phyloP scores from a whole-genome alignment of 495 filamentous ascomycete species.

The Talaromyces thailandensis region DNA sequence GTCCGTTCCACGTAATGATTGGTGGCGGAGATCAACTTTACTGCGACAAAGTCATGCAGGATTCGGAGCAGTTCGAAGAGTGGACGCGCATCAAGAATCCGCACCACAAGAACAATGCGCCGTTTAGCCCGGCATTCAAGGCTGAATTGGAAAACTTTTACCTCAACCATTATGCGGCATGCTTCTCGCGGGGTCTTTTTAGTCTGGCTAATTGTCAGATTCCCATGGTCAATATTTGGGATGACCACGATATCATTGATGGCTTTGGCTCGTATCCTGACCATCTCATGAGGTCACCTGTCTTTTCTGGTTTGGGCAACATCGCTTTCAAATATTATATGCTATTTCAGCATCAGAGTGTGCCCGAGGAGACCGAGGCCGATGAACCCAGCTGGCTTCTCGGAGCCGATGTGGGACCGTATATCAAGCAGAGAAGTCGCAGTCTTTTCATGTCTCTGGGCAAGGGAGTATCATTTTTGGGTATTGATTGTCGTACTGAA shows the following conservation, averaged over 20 bases:
- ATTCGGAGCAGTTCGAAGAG: conserved; percentile 65
- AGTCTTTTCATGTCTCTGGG: conserved; percentile 83
- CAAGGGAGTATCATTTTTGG: conserved; percentile 68
- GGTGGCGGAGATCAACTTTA: conserved; percentile 97
- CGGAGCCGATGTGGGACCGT: conserved; percentile 72
- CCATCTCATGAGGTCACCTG: conserved; percentile 82
- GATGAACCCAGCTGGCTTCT: conserved; percentile 90
- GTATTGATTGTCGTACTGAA: conserved; percentile 87
- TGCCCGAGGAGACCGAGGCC: conserved; percentile 64
- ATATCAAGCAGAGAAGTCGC: conserved; percentile 78
- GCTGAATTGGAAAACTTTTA: conserved; percentile 82
- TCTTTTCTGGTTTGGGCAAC: conserved; percentile 81
- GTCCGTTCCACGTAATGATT: conserved; percentile 97
- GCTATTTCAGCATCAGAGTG: conserved; percentile 93
- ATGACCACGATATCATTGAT: conserved; percentile 97
- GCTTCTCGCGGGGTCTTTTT: conserved; percentile 95
- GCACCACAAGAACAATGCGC: conserved; percentile 62
- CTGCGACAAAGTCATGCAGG: conserved; percentile 70
- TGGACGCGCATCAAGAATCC: conserved; percentile 80
- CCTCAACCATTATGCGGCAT: conserved; percentile 72
- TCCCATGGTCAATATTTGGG: conserved; percentile 96
- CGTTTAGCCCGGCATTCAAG: conserved; percentile 69
- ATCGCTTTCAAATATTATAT: conserved; percentile 98
- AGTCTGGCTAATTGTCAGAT: conserved; percentile 89
- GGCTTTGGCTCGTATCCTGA: conserved; percentile 91